A percentile compares a stretch with the other conserved stretches of the same genome.
Evolutionary conservation across 2,329 filamentous ascomycete genomes (phyloP).

Genomic region (Penicillium nordicum): DNA sequence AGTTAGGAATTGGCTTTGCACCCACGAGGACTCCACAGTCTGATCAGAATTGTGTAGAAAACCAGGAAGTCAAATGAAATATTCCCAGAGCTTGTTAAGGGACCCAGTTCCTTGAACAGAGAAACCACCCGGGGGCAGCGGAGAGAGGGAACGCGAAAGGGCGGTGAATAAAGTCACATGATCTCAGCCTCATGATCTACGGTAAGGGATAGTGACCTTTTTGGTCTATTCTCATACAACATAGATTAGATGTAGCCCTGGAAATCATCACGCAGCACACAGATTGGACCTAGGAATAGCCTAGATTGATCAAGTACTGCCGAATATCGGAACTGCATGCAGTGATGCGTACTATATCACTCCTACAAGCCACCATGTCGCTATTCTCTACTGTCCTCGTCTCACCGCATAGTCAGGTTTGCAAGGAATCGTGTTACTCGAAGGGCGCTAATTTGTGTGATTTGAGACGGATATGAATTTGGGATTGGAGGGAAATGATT

Average conservation of each 20-base stretch:
- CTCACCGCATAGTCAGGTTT: slow-evolving; percentile 9
- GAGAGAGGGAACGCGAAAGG: slow-evolving; percentile 24
- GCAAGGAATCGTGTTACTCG: slow-evolving; percentile 7
- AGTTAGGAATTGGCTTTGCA: slow-evolving; percentile 12
- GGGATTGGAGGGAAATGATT: neutral
- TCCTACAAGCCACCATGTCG: neutral
- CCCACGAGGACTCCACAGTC: slow-evolving; percentile 14
- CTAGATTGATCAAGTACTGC: neutral
- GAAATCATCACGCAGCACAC: neutral
- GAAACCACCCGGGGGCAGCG: slow-evolving; percentile 13
- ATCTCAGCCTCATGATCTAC: slow-evolving; percentile 23
- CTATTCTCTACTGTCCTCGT: slow-evolving; percentile 1
- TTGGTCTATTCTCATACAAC: neutral
- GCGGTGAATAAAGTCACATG: slow-evolving; percentile 29
- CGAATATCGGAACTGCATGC: neutral
- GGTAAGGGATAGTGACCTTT: neutral
- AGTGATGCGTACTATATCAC: neutral
- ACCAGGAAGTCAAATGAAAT: slow-evolving; percentile 11
- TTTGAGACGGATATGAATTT: neutral
- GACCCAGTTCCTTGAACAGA: slow-evolving; percentile 11
- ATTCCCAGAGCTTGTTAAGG: slow-evolving; percentile 6
- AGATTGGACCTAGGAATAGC: neutral
- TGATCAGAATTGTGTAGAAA: slow-evolving; percentile 1
- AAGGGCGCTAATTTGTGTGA: neutral
- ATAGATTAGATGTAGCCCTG: neutral